Base-by-base conservation (phyloP, 1,139 yeast genomes). In the Entelexis sorbosivorans region DNA sequence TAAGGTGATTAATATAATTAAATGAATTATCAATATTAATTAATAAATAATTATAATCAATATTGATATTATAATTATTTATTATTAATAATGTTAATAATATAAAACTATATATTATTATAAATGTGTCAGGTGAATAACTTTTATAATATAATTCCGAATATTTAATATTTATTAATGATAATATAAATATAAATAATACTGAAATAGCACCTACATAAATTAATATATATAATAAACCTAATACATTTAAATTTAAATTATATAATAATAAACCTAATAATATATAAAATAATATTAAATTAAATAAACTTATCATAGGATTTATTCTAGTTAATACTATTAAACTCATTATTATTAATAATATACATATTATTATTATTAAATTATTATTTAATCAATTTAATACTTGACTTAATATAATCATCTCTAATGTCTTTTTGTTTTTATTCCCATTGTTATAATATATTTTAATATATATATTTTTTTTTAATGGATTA, bases 261-360 rank as follows among this genome's bases (percentile, higher is more conserved):
- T 35, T 35, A 35, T 35, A 35, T 35, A 35, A 35, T 19, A 35
- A 35, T 19, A 35, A 35, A 19, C 38, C 38, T 35, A 35, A 35
- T 35, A 35, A 35, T 11, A 35, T 35, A 35, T 35, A 35, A 35
- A 35, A 35, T 35, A 35, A 35, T 35, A 35, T 35, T 35, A 35
- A 35, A 35, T 35, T 35, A 35, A 35, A 35, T 35, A 35, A 35
- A 35, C 38, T 35, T 19, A 35, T 35, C 38, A 35, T 35, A 9
- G 38, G 38, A 35, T 35, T 35, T 19, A 35, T 35, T 35, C 38
- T 35, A 35, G 38, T 35, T 35, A 35, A 35, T 35, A 35, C 38
- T 35, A 35, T 35, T 19, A 35, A 19, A 35, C 38, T 35, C 38
- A 35, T 35, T 35, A 35, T 35, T 35, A 35, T 35, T 35, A 35